Base-by-base conservation (phyloP, 768 basidiomycete species). In the Amyloporia xantha region DNA sequence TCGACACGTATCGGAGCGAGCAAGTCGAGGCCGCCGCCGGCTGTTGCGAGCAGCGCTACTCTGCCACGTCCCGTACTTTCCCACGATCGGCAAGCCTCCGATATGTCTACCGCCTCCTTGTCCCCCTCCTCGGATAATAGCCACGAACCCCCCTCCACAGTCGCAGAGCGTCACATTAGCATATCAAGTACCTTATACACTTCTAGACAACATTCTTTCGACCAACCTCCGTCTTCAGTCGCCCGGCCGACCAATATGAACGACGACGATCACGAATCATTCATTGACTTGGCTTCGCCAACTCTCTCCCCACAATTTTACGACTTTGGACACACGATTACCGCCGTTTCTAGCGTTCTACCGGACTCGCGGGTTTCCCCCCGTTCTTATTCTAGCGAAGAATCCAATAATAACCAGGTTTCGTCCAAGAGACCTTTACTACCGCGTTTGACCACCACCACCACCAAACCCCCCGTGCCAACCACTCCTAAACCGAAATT, bases 401-500 rank as follows among this genome's bases (percentile, higher is more conserved):
- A 52, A 15, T 51, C 44, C 17, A 47, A 25, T 20, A 30, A 49
- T 10, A 46, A 44, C 56, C 49, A 48, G 4, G 47, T 51, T 44
- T 61, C 63, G 15, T 57, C 64, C 20, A 60, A 61, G 25, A 60
- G 59, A 24, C 60, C 57, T 57, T 67, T 58, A 17, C 58, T 54
- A 58, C 48, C 48, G 47, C 68, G 59, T 6, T 58, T 65, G 36
- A 60, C 66, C 52, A 51, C 63, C 28, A 51, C 63, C 28, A 36
- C 59, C 40, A n/a, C 40, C 23, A 77, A 75, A 55, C 73, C 75
- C 2, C 72, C 74, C 9, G 38, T 77, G 35, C 73, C 76, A 0
- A 71, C 70, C 12, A 65, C 68, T 2, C 69, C 76, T 9, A 81
- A 76, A 50, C 73, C 76, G 4, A 51, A 65, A 36, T 77, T 76